Percentiles rank a stretch among this genome's conserved stretches.
Evolutionary conservation across 371 early-diverging fungal species (phyloP).

Genomic region (Mortierella sp.): DNA sequence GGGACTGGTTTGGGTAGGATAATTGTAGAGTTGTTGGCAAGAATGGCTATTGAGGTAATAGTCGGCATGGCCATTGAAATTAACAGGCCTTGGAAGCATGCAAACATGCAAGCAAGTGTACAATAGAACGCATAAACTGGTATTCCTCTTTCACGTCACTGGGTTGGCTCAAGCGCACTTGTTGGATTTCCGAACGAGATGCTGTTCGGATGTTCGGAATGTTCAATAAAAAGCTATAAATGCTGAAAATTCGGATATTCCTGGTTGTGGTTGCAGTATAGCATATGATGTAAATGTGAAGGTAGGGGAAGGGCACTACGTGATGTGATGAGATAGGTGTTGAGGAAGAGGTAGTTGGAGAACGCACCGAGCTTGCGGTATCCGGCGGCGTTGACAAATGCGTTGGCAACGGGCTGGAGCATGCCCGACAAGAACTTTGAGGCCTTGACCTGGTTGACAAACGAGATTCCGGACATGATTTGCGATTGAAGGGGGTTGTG

Average conservation of each 20-base stretch:
- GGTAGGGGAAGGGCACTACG: neutral
- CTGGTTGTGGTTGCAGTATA: neutral
- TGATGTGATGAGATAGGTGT: slow-evolving; percentile 3
- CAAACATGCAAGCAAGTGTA: neutral
- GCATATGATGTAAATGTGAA: neutral
- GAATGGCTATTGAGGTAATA: neutral
- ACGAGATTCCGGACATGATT: slow-evolving; percentile 57
- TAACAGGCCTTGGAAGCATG: no score
- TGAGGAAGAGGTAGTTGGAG: neutral
- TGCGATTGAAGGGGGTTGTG: slow-evolving; percentile 8
- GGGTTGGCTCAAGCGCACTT: neutral
- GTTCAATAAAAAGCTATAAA: neutral
- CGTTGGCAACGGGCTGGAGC: slow-evolving; percentile 77
- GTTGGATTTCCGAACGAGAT: neutral
- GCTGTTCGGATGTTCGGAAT: neutral
- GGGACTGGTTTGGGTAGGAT: no score
- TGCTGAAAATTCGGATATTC: neutral
- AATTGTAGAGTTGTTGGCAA: no score
- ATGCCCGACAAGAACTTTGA: slow-evolving; percentile 73
- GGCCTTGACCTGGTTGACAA: slow-evolving; percentile 67
- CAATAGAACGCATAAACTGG: neutral
- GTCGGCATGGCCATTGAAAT: no score
- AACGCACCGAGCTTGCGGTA: slow-evolving; percentile 85
- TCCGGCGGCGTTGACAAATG: slow-evolving; percentile 82
- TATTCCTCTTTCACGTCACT: neutral